Conservation (phyloP, 2,329 filamentous ascomycete species). For the Talaromyces rugulosus region DNA sequence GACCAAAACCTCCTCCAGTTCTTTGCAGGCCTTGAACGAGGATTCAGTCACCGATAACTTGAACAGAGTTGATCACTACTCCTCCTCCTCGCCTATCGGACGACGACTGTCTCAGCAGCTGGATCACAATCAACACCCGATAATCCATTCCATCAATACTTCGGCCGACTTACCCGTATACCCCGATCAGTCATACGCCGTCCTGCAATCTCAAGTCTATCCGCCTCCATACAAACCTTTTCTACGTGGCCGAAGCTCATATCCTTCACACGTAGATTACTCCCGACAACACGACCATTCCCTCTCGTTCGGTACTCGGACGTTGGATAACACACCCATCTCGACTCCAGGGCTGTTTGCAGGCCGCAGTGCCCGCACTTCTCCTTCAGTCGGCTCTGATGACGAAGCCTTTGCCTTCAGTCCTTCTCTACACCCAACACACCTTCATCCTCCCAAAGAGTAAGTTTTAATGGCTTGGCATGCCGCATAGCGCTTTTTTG, state of each 20-base stretch:
- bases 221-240: conserved; percentile 33
- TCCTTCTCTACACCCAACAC: conserved; percentile 66
- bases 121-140: conserved; percentile 8
- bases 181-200: conserved; percentile 46
- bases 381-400: conserved; percentile 31
- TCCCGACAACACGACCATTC: conserved; percentile 9
- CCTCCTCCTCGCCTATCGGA: conserved; percentile 13
- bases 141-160: conserved; percentile 17
- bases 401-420: conserved; percentile 44
- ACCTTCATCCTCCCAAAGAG: conserved; percentile 72
- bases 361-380: conserved; percentile 27
- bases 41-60: conserved; percentile 30
- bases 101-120: conserved; percentile 28
- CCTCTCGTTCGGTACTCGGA: conserved; percentile 29
- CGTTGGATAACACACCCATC: conserved; percentile 44
- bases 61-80: conserved; percentile 18
- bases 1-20: conserved; percentile 39
- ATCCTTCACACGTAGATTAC: conserved; percentile 34
- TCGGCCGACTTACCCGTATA: conserved; percentile 40
- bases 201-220: conserved; percentile 41
- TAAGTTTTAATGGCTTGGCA: conserved; percentile 42
- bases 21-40: conserved; percentile 38
- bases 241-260: conserved; percentile 41
- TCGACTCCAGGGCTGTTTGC: conserved; percentile 46
- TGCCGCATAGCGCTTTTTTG: conserved; percentile 12